Percentiles rank a stretch among this genome's conserved stretches.
Conservation (phyloP, 148 eudicot genomes). For the Camellia sinensis region DNA sequence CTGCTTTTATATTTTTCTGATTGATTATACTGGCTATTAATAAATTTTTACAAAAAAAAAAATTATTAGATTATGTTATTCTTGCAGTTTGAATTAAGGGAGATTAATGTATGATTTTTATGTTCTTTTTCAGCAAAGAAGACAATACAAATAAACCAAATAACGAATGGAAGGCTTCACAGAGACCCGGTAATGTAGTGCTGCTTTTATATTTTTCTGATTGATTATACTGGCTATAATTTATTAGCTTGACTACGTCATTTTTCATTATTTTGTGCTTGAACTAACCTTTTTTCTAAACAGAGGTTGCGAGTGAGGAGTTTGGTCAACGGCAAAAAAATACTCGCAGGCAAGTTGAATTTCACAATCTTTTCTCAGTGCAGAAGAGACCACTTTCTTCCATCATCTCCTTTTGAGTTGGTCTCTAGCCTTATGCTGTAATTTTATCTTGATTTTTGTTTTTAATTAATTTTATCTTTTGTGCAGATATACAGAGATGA, state of each 20-base stretch:
- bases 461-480: background rate
- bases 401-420: background rate
- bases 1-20: background rate
- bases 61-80: background rate
- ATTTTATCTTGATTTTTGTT: background rate
- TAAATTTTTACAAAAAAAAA: no score
- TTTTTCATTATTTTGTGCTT: background rate
- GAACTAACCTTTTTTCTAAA: constrained; percentile 11
- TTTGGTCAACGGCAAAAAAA: constrained; percentile 74
- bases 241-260: background rate
- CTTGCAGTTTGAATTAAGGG: background rate
- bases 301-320: constrained; percentile 68
- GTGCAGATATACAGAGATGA: constrained; percentile 93
- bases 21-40: background rate
- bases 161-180: constrained; percentile 56
- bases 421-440: background rate
- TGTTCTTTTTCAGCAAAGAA: constrained; percentile 68
- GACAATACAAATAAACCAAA: constrained; percentile 36
- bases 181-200: constrained; percentile 53
- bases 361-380: background rate
- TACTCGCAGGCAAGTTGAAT: constrained; percentile 68
- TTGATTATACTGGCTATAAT: background rate
- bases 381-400: background rate
- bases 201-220: background rate
- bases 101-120: constrained; percentile 3